Evolutionary conservation across 139 green algal species (phyloP).

Genomic region (Asterochloris erici): DNA sequence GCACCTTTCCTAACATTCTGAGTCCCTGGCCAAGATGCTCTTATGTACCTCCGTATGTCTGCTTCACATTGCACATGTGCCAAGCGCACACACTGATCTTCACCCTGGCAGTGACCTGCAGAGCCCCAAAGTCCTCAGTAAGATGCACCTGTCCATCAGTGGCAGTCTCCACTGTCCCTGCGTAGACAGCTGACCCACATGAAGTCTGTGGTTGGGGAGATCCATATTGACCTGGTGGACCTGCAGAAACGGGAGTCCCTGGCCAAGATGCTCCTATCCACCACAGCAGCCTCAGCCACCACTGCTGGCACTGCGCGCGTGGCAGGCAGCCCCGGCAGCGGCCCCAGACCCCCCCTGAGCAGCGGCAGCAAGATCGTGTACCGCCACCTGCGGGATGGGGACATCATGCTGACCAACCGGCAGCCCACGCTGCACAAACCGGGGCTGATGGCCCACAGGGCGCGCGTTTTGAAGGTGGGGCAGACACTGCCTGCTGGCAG

Average conservation of each 20-base stretch:
- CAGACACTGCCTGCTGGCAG: background rate
- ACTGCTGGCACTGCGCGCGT: slow-evolving; percentile 3
- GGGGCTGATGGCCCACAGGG: slow-evolving; percentile 74
- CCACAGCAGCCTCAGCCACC: background rate
- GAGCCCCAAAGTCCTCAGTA: too few relatives aligned
- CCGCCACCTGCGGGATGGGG: slow-evolving; percentile 87
- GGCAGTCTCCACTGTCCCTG: too few relatives aligned
- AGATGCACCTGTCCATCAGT: too few relatives aligned
- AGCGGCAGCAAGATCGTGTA: slow-evolving; percentile 79
- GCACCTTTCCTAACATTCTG: too few relatives aligned
- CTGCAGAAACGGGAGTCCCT: slow-evolving; percentile 60
- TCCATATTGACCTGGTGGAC: too few relatives aligned
- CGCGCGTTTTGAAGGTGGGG: slow-evolving; percentile 38
- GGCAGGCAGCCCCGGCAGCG: background rate
- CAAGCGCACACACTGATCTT: too few relatives aligned
- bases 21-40: too few relatives aligned
- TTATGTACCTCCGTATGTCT: too few relatives aligned
- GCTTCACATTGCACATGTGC: too few relatives aligned
- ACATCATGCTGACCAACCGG: slow-evolving; percentile 97
- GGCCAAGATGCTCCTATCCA: slow-evolving; percentile 76
- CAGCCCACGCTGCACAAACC: slow-evolving; percentile 99
- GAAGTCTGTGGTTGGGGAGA: too few relatives aligned
- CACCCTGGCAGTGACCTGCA: too few relatives aligned
- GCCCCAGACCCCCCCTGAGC: background rate
- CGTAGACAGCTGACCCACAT: too few relatives aligned